These are phyloP conservation scores for Hydnomerulius pinastri DNA, from an alignment of 768 basidiomycete species.

Conservation along the genomic window DNA sequence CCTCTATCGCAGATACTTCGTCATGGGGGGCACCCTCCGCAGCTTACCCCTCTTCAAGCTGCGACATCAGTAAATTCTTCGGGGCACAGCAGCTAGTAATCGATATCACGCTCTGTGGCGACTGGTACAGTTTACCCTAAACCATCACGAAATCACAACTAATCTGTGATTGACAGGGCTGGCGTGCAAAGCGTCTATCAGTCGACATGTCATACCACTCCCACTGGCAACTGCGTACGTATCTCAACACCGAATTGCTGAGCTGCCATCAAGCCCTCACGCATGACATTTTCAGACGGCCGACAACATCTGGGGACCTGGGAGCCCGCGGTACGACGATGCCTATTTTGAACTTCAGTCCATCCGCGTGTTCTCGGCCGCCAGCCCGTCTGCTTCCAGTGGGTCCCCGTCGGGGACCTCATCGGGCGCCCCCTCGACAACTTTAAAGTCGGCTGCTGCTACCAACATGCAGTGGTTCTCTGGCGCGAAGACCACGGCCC, in stretches of 20 bases:
- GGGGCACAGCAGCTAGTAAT: no score
- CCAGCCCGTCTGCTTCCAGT: no score
- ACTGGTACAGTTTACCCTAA: constrained; percentile 54
- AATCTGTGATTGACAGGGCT: no score
- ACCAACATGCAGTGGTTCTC: no score
- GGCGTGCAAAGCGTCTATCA: constrained; percentile 42
- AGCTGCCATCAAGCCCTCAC: not conserved
- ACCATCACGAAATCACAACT: no score
- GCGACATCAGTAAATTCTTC: constrained; percentile 45
- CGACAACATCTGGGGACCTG: constrained; percentile 51
- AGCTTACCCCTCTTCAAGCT: constrained; percentile 33
- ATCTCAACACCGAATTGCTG: not conserved
- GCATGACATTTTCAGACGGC: not conserved
- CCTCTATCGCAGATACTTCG: constrained; percentile 38
- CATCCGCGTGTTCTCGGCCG: not conserved
- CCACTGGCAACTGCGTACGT: constrained; percentile 44
- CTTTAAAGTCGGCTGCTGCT: no score
- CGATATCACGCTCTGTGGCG: constrained; percentile 56
- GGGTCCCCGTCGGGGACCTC: no score
- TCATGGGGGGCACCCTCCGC: constrained; percentile 48
- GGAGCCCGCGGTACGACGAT: constrained; percentile 27
- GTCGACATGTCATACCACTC: constrained; percentile 43
- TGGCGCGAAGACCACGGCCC: no score
- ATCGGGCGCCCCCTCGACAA: no score
- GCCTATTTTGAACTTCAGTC: not conserved